Conservation (phyloP, 371 early-diverging fungal species). For the Basidiobolus meristosporus region DNA sequence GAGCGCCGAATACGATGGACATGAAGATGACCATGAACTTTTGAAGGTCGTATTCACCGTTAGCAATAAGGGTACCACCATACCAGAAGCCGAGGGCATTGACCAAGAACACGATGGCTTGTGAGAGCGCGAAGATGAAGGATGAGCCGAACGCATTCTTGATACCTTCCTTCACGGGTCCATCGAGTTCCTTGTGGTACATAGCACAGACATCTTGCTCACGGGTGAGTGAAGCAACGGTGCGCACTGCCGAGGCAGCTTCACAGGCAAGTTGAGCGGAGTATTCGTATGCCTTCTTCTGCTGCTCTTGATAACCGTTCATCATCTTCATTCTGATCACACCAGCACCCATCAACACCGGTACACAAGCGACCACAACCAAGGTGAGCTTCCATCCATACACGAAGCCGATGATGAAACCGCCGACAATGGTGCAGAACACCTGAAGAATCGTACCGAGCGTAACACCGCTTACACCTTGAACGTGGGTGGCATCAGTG, state of each 20-base stretch:
- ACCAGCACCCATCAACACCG: constrained; percentile 11
- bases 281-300: constrained; percentile 34
- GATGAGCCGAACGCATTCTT: constrained; percentile 26
- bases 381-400: constrained; percentile 48
- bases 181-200: constrained; percentile 27
- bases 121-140: constrained; percentile 37
- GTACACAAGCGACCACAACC: constrained; percentile 32
- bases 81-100: constrained; percentile 37
- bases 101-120: constrained; percentile 33
- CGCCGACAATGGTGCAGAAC: constrained; percentile 1
- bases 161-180: constrained; percentile 33
- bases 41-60: constrained; percentile 1
- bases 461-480: constrained; percentile 18
- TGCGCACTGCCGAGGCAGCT: constrained; percentile 72
- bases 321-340: constrained; percentile 5
- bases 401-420: constrained; percentile 26
- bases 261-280: constrained; percentile 66
- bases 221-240: constrained; percentile 65
- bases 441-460: constrained; percentile 7
- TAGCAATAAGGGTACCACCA: constrained; percentile 9
- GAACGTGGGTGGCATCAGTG: constrained; percentile 45
- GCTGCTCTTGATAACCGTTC: constrained; percentile 3
- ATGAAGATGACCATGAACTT: constrained; percentile 3
- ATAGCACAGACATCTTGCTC: constrained; percentile 36
- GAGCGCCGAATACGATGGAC: constrained; percentile 3